Conservation (phyloP, 2,329 filamentous ascomycete genomes). For the Elsinoe arachidis region DNA sequence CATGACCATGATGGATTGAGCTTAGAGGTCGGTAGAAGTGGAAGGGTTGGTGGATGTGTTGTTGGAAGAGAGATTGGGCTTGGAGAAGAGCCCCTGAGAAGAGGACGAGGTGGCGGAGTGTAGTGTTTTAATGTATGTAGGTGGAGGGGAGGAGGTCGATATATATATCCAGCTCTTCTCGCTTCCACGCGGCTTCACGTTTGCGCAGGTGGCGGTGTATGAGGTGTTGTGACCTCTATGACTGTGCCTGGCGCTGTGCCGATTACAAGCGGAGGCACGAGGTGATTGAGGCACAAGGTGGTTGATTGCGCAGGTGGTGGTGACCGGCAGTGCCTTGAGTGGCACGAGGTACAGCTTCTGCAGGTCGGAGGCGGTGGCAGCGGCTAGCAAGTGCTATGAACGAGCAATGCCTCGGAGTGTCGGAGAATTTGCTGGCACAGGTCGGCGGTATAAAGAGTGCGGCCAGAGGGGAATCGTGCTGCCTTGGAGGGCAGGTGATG, state of each 20-base stretch:
- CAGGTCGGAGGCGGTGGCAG: background rate
- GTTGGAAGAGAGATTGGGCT: background rate
- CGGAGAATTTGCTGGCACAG: too few relatives aligned
- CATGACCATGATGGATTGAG: background rate
- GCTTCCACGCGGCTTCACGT: slow-evolving; percentile 8
- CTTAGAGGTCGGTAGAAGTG: background rate
- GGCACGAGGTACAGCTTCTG: slow-evolving; percentile 1
- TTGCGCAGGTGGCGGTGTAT: slow-evolving; percentile 2
- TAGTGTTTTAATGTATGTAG: background rate
- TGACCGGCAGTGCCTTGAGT: background rate
- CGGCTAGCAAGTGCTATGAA: too few relatives aligned
- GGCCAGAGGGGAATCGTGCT: too few relatives aligned
- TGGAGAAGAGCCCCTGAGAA: background rate
- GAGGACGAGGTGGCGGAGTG: slow-evolving; percentile 3
- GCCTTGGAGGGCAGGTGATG: background rate
- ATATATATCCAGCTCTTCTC: background rate
- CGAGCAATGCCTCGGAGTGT: too few relatives aligned
- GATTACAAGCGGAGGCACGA: slow-evolving; percentile 3
- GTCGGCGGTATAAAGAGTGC: too few relatives aligned
- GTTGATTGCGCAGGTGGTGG: background rate
- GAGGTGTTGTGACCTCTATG: slow-evolving; percentile 1
- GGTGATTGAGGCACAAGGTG: background rate
- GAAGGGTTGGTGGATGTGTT: background rate
- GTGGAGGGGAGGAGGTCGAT: background rate
- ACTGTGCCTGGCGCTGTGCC: slow-evolving; percentile 3